Conservation (phyloP, 108 stramenopile genomes). For the Nitzschia sp. region DNA sequence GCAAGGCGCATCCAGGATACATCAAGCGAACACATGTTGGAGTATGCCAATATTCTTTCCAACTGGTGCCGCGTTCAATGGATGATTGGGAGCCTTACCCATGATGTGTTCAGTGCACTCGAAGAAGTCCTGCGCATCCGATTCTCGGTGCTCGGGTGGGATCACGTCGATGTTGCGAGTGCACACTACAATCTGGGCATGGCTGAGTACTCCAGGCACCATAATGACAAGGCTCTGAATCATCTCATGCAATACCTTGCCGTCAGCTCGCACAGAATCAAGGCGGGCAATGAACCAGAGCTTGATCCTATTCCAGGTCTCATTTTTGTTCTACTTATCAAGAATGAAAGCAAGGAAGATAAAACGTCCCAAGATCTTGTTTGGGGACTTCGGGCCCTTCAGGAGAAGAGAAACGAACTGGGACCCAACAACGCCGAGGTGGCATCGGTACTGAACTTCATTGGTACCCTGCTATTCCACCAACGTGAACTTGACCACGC, state of each 20-base stretch:
- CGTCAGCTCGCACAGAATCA: conserved; percentile 8
- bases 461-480: conserved; percentile 55
- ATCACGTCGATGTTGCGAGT: conserved; percentile 47
- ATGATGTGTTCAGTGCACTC: conserved; percentile 22
- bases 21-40: conserved; percentile 21
- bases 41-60: conserved; percentile 38
- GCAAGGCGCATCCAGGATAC: conserved; percentile 5
- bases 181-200: conserved; percentile 50
- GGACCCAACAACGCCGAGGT: conserved; percentile 35
- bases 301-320: conserved; percentile 47
- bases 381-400: conserved; percentile 41
- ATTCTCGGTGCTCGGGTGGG: conserved; percentile 21
- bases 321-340: conserved; percentile 38
- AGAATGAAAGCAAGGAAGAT: conserved; percentile 46
- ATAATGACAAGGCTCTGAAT: conserved; percentile 25
- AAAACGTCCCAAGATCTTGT: conserved; percentile 38
- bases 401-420: conserved; percentile 40
- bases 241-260: conserved; percentile 44
- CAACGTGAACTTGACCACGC: conserved; percentile 42
- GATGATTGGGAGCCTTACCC: conserved; percentile 37
- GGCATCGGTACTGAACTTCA: conserved; percentile 48
- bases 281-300: conserved; percentile 2
- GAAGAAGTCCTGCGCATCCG: conserved; percentile 41
- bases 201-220: conserved; percentile 28
- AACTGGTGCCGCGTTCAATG: conserved; percentile 50